Conservation (phyloP, 805 yeast genomes). For the Maudiozyma saulgeensis region DNA sequence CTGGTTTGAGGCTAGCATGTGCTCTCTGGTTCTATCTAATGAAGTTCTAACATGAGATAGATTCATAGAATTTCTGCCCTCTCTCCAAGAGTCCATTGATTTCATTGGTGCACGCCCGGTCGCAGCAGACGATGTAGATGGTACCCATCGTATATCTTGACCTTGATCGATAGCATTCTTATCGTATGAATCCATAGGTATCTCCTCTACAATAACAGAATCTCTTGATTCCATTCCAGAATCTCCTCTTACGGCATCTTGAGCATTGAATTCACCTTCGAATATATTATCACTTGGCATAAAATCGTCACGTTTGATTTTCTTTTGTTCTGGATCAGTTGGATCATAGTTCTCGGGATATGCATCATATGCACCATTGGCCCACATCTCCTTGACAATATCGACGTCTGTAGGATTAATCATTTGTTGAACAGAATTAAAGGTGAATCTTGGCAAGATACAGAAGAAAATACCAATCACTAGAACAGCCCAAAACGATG, state of each 20-base stretch:
- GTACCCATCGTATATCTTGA: constrained; percentile 6
- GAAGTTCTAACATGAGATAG: constrained; percentile 24
- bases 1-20: constrained; percentile 31
- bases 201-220: constrained; percentile 32
- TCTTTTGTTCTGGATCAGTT: constrained; percentile 61
- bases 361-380: constrained; percentile 53
- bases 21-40: constrained; percentile 31
- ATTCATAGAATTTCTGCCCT: constrained; percentile 6
- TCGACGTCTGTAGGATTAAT: constrained; percentile 63
- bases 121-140: constrained; percentile 6
- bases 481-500: constrained; percentile 58
- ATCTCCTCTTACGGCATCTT: neutral
- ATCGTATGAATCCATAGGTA: constrained; percentile 27
- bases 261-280: neutral
- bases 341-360: constrained; percentile 70
- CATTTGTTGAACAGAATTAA: constrained; percentile 44
- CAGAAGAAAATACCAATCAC: constrained; percentile 55
- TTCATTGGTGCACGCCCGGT: constrained; percentile 1
- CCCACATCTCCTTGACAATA: constrained; percentile 61
- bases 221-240: constrained; percentile 17
- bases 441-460: constrained; percentile 57
- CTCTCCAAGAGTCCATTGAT: neutral
- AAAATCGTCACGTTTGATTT: constrained; percentile 22
- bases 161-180: constrained; percentile 3
- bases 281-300: neutral